Conservation (phyloP, 805 yeast genomes). For the Sugiyamaella boreocaroliniensis region DNA sequence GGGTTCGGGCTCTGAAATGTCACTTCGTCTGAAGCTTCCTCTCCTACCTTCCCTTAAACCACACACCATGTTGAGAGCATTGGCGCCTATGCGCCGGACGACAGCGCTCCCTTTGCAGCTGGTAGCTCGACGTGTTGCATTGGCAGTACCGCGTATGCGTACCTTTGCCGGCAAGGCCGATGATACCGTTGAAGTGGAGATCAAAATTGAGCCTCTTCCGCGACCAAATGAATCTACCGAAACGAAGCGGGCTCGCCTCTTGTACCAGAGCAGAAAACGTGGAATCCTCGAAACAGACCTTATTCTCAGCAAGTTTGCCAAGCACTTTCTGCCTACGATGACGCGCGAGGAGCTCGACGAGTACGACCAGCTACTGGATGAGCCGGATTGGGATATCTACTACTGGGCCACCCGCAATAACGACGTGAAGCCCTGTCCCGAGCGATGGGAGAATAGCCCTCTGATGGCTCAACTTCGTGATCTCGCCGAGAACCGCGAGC, state of each 20-base stretch:
- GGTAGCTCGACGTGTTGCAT: too few relatives aligned
- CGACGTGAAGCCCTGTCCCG: constrained; percentile 79
- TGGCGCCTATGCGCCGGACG: background rate
- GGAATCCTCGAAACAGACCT: constrained; percentile 93
- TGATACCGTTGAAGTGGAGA: constrained; percentile 31
- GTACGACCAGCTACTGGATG: constrained; percentile 76
- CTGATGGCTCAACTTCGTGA: constrained; percentile 62
- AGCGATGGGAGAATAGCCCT: constrained; percentile 66
- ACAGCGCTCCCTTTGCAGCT: too few relatives aligned
- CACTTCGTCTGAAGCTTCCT: too few relatives aligned
- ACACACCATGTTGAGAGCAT: background rate
- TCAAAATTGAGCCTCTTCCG: constrained; percentile 72
- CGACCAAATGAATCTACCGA: constrained; percentile 68
- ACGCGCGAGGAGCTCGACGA: constrained; percentile 66
- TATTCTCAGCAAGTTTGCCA: constrained; percentile 77
- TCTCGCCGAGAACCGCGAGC: constrained; percentile 64
- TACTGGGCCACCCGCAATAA: constrained; percentile 90
- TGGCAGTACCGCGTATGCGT: background rate
- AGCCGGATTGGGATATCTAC: constrained; percentile 98
- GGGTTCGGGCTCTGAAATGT: too few relatives aligned
- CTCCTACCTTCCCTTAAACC: background rate
- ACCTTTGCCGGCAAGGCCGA: background rate
- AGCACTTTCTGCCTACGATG: constrained; percentile 56
- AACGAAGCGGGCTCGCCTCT: constrained; percentile 74
- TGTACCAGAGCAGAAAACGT: constrained; percentile 88